phyloP scores from a whole-genome alignment of 2,329 filamentous ascomycete genomes.

The Cladophialophora exuberans region DNA sequence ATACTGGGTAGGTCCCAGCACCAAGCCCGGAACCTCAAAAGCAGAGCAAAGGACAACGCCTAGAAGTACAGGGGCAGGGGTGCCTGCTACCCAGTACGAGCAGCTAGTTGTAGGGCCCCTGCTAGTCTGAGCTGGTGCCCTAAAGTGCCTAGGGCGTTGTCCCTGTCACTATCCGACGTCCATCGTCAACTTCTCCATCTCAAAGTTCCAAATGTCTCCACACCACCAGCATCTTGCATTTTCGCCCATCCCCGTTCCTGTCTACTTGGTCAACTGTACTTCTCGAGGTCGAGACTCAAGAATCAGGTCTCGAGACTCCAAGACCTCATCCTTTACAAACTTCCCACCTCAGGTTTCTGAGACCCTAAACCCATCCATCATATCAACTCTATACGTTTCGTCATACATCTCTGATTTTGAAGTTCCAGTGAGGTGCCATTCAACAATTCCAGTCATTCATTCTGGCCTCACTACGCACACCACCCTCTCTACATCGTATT shows the following conservation, averaged over 20 bases:
- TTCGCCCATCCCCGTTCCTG: constrained; percentile 4
- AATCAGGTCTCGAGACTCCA: constrained; percentile 3
- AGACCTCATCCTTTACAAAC: constrained; percentile 6
- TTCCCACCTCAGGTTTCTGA: not conserved
- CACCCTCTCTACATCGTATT: not conserved
- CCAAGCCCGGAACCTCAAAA: too few relatives aligned
- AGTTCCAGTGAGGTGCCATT: too few relatives aligned
- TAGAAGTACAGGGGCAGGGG: too few relatives aligned
- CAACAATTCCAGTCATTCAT: too few relatives aligned
- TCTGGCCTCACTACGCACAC: too few relatives aligned
- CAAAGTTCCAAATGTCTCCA: constrained; percentile 2
- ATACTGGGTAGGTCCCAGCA: too few relatives aligned
- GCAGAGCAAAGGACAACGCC: too few relatives aligned
- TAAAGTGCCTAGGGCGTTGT: not conserved
- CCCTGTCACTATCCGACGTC: constrained; percentile 4
- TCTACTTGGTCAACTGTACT: not conserved
- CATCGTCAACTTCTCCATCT: constrained; percentile 8
- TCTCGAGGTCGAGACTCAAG: constrained; percentile 7
- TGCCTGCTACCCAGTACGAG: too few relatives aligned
- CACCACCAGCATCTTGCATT: constrained; percentile 14
- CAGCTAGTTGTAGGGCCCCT: too few relatives aligned
- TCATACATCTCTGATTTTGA: not conserved
- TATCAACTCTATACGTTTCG: not conserved
- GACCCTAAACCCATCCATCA: constrained; percentile 5
- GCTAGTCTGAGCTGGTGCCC: not conserved